Conservation (phyloP, 257 asterid genomes). For the Galeopsis tetrahit region DNA sequence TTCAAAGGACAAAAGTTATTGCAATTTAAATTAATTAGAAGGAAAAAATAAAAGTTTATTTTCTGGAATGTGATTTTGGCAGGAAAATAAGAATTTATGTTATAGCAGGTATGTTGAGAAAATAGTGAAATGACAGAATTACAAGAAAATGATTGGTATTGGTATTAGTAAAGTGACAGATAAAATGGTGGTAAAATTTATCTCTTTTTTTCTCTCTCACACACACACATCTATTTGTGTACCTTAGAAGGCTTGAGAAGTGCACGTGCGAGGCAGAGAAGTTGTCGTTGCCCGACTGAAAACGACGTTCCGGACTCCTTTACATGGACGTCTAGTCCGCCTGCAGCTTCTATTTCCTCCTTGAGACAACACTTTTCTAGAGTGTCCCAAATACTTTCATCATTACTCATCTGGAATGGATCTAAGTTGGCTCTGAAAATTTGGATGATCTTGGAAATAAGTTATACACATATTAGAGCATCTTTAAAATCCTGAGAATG, state of each 20-base stretch:
- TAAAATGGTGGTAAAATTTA: too few relatives aligned
- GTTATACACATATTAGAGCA: too few relatives aligned
- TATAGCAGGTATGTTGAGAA: too few relatives aligned
- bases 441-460: not conserved
- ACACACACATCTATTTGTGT: not conserved
- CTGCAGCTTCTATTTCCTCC: slow-evolving; percentile 82
- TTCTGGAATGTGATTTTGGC: too few relatives aligned
- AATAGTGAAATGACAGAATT: too few relatives aligned
- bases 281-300: slow-evolving; percentile 98
- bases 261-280: slow-evolving; percentile 91
- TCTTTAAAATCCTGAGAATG: not conserved
- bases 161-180: too few relatives aligned
- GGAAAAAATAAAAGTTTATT: too few relatives aligned
- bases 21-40: too few relatives aligned
- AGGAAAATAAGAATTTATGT: too few relatives aligned
- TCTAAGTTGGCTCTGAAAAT: slow-evolving; percentile 76
- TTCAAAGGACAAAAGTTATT: too few relatives aligned
- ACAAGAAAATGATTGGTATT: too few relatives aligned
- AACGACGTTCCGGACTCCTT: slow-evolving; percentile 82
- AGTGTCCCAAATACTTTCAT: slow-evolving; percentile 63
- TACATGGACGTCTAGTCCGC: slow-evolving; percentile 76
- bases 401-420: slow-evolving; percentile 60
- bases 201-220: not conserved
- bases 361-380: slow-evolving; percentile 80
- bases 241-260: slow-evolving; percentile 88